These are phyloP conservation scores for Malbranchea zuffiana DNA, from an alignment of 2,329 filamentous ascomycete genomes.

Conservation along the genomic window DNA sequence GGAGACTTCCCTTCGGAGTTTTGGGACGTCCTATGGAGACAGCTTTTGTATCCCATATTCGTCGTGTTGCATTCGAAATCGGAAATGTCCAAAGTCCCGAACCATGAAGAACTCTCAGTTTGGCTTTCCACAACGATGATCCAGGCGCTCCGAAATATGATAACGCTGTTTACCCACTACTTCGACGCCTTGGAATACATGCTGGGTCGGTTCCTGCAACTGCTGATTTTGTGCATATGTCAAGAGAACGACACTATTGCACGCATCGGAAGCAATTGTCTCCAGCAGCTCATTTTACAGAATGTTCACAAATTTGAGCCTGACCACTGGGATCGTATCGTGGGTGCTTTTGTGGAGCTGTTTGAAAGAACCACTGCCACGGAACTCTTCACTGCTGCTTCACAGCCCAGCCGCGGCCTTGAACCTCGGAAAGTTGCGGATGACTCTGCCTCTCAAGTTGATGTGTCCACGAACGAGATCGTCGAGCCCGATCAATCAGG, in stretches of 20 bases:
- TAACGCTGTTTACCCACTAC: constrained; percentile 96
- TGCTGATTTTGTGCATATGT: constrained; percentile 90
- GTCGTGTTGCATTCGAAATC: constrained; percentile 93
- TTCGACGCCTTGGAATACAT: constrained; percentile 95
- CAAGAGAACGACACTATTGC: constrained; percentile 99
- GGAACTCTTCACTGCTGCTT: constrained; percentile 79
- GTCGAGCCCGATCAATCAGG: constrained; percentile 19
- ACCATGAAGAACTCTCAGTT: constrained; percentile 92
- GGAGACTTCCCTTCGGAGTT: constrained; percentile 87
- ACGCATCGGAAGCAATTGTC: constrained; percentile 91
- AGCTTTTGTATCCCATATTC: constrained; percentile 95
- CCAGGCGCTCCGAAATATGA: constrained; percentile 94
- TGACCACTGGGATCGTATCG: constrained; percentile 87
- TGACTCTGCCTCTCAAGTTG: constrained; percentile 18
- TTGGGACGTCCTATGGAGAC: constrained; percentile 97
- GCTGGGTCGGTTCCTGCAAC: constrained; percentile 91
- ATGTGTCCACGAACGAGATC: constrained; percentile 19
- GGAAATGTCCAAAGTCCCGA: constrained; percentile 89
- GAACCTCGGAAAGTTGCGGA: constrained; percentile 22
- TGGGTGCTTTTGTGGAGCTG: constrained; percentile 88
- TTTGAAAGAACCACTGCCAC: constrained; percentile 92
- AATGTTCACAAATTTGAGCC: constrained; percentile 86
- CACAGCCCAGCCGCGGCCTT: constrained; percentile 29
- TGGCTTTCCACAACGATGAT: constrained; percentile 99
- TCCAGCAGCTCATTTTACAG: constrained; percentile 91